phyloP scores from a whole-genome alignment of 2,329 filamentous ascomycete species.

The Colletotrichum acutatum region DNA sequence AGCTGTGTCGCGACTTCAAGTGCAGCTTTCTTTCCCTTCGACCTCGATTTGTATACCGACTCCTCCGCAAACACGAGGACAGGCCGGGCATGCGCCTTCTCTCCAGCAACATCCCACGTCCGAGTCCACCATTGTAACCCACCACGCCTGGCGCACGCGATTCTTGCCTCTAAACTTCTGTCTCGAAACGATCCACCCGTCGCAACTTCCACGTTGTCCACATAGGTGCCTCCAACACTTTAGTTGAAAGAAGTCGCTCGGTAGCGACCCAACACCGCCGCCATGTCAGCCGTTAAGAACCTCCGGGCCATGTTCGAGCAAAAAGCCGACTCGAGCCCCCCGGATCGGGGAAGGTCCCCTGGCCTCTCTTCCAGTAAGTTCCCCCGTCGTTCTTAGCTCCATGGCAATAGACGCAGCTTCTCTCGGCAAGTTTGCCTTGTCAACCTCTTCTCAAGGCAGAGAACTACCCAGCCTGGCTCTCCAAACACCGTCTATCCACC shows the following conservation, averaged over 20 bases:
- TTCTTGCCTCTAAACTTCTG: slow-evolving; percentile 8
- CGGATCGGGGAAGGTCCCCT: slow-evolving; percentile 77
- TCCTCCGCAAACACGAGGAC: neutral
- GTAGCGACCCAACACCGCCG: slow-evolving; percentile 45
- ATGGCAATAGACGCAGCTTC: neutral
- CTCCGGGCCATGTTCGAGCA: slow-evolving; percentile 85
- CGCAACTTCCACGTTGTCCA: slow-evolving; percentile 12
- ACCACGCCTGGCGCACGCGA: neutral
- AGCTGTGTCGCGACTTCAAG: slow-evolving; percentile 7
- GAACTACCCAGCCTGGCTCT: neutral
- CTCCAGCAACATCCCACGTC: slow-evolving; percentile 7
- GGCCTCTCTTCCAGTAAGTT: slow-evolving; percentile 58
- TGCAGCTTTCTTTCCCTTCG: neutral
- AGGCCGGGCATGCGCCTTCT: slow-evolving; percentile 24
- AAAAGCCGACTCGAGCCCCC: slow-evolving; percentile 72
- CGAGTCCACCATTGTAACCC: slow-evolving; percentile 7
- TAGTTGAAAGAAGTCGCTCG: slow-evolving; percentile 5
- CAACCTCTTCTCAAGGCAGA: neutral
- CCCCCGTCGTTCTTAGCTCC: neutral
- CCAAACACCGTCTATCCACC: neutral
- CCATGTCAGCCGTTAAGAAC: slow-evolving; percentile 77
- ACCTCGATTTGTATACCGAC: neutral
- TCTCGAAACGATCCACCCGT: slow-evolving; percentile 3
- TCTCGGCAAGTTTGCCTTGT: neutral
- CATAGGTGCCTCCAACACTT: slow-evolving; percentile 10